Base-by-base conservation (phyloP, 192 early-diverging fungal species). In the Podila minutissima region DNA sequence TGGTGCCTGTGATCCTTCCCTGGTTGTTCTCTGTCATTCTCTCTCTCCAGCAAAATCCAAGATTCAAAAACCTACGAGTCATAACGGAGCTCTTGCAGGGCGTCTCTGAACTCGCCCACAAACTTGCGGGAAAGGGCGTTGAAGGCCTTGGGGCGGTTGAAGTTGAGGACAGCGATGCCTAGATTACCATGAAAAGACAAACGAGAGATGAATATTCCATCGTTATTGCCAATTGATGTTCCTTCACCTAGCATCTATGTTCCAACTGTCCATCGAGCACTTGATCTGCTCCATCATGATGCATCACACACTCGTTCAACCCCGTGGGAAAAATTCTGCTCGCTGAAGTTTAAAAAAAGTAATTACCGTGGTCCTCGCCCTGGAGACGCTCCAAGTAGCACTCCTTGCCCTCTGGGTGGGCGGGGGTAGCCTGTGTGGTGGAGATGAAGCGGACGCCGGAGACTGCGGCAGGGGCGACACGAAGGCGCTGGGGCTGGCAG, bases 101-200 rank as follows among this genome's bases (percentile, higher is more conserved):
- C 88, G 13, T 74, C 69, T 37, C 89, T 82, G 81, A 99, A 93
- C 67, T 95, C 85, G 4, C 64, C 59, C 33, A 99, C 85, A 28
- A 99, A 84, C 50, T 88, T 89, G 29, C 88, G 83, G 3, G 96
- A 96, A n/a, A 99, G 81, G 11, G 97, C 97, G 82, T 99, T 99
- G 79, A 90, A 94, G 19, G 94, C 90, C 49, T 86, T 83, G 35
- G 97, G 96, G 13, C 96, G 88, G 83, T 97, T 94, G 67, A 99
- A 84, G 59, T 91, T 89, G 22, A 98, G 68, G 7, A 95, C 88
- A 17, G 89, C 76, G 69, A 99, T 97, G 22, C 96, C 97, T 85
- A 61, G 13, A 49, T 29, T n/a, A 22, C 33, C 26, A 15, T 15
- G 26, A 8, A 32, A 24, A 26, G 19, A 22, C 51, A 28, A n/a